These are phyloP conservation scores for Coemansia sp. DNA, from an alignment of 192 early-diverging fungal species.

Conservation along the genomic window DNA sequence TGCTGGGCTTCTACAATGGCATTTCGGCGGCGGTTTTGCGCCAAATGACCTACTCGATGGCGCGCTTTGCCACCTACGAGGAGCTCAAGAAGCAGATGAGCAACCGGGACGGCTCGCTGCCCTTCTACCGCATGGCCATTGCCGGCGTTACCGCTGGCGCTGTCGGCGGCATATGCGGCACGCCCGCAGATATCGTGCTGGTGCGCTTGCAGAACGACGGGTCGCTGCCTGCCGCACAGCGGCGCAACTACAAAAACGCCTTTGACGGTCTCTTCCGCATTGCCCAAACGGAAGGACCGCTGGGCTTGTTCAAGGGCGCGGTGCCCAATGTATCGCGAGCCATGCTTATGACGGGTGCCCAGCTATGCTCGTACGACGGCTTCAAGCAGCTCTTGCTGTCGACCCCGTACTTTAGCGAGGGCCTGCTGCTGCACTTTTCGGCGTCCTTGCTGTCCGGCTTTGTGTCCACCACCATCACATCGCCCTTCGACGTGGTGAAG, in stretches of 20 bases:
- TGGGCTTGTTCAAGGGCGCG: conserved; percentile 82
- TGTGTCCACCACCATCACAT: conserved; percentile 71
- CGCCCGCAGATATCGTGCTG: conserved; percentile 78
- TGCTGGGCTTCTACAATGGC: conserved; percentile 65
- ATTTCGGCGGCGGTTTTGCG: conserved; percentile 70
- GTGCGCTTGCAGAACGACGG: conserved; percentile 83
- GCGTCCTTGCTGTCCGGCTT: conserved; percentile 72
- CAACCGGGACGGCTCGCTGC: conserved; percentile 46
- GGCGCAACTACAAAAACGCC: conserved; percentile 74
- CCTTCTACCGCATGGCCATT: conserved; percentile 44
- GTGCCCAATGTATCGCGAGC: conserved; percentile 89
- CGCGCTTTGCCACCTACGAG: conserved; percentile 76
- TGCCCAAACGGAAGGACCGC: conserved; percentile 69
- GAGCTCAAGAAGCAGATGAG: conserved; percentile 58
- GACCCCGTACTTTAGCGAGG: conserved; percentile 61
- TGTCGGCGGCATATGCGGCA: conserved; percentile 68
- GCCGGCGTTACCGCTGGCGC: conserved; percentile 43
- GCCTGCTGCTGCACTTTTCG: conserved; percentile 63
- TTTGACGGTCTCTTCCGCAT: conserved; percentile 74
- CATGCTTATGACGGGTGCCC: conserved; percentile 76
- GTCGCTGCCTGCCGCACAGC: conserved; percentile 58
- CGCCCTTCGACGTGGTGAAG: conserved; percentile 81
- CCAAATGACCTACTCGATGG: conserved; percentile 80
- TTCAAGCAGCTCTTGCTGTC: conserved; percentile 71
- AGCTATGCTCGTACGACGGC: conserved; percentile 72